Evolutionary conservation across 2,329 filamentous ascomycete genomes (phyloP).

Genomic region (Cladobotryum mycophilum): DNA sequence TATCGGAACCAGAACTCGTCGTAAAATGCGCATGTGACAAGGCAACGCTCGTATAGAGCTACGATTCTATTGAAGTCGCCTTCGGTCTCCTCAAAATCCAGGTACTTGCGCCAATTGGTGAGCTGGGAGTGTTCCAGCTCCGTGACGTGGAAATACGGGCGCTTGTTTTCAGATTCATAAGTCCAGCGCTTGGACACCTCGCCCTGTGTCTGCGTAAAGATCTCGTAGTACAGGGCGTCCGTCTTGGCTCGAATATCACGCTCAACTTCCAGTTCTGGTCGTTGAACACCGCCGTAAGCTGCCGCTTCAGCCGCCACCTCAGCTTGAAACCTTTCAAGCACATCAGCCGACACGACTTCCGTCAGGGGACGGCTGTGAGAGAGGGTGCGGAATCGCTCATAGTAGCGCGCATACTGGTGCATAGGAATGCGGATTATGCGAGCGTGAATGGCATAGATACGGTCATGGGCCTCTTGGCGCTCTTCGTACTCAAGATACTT

Average conservation of each 20-base stretch:
- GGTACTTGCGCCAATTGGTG: constrained; percentile 88
- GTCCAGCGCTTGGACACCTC: constrained; percentile 93
- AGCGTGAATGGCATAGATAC: constrained; percentile 75
- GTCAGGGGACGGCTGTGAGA: constrained; percentile 64
- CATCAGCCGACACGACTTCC: constrained; percentile 66
- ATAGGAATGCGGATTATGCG: constrained; percentile 86
- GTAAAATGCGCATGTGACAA: constrained; percentile 89
- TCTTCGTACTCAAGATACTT: constrained; percentile 98
- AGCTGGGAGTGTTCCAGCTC: constrained; percentile 83
- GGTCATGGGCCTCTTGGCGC: constrained; percentile 74
- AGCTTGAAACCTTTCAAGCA: constrained; percentile 59
- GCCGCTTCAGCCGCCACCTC: constrained; percentile 64
- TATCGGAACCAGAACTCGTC: constrained; percentile 99
- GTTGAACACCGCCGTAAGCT: constrained; percentile 45
- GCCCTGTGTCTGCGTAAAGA: constrained; percentile 73
- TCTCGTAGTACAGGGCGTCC: constrained; percentile 72
- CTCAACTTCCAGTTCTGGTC: constrained; percentile 73
- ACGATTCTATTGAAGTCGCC: constrained; percentile 68
- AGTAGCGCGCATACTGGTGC: constrained; percentile 94
- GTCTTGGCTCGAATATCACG: constrained; percentile 74
- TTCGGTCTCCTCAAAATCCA: constrained; percentile 89
- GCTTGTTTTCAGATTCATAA: constrained; percentile 89
- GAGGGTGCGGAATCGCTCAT: constrained; percentile 78
- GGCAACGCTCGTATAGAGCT: constrained; percentile 87
- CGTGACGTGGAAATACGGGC: constrained; percentile 94